Evolutionary conservation across 140 eudicot genomes (phyloP).

Genomic region (Artemisia princeps): DNA sequence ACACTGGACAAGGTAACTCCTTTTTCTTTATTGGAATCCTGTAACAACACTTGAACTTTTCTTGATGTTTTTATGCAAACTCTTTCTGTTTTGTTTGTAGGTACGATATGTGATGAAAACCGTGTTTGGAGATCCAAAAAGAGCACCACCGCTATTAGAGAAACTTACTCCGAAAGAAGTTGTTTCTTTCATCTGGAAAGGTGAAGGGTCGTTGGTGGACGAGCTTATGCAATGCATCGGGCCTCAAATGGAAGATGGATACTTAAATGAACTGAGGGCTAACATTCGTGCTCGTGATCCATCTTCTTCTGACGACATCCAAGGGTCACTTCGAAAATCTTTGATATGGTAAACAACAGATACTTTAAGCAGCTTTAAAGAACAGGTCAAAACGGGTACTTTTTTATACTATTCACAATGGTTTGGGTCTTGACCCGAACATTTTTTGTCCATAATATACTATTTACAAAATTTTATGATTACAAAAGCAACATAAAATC

Average conservation of each 20-base stretch:
- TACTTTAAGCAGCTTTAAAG: background rate
- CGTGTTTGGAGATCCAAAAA: conserved; percentile 81
- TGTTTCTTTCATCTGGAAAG: conserved; percentile 73
- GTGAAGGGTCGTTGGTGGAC: conserved; percentile 74
- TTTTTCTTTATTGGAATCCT: background rate
- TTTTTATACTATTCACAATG: background rate
- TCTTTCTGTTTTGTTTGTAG: conserved; percentile 32
- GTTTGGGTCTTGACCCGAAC: background rate
- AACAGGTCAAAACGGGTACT: background rate
- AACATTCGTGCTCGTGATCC: conserved; percentile 75
- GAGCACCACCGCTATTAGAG: conserved; percentile 84
- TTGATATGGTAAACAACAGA: conserved; percentile 53
- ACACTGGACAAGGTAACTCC: conserved; percentile 80
- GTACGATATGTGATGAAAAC: conserved; percentile 84
- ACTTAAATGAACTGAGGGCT: conserved; percentile 51
- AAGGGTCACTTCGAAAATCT: conserved; percentile 60
- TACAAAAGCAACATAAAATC: no score
- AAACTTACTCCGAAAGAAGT: conserved; percentile 69
- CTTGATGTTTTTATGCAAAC: background rate
- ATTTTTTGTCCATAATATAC: no score
- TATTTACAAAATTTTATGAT: no score
- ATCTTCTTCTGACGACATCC: conserved; percentile 56
- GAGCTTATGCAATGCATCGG: conserved; percentile 69
- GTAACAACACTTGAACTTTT: background rate
- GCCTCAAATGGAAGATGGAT: conserved; percentile 68